Base-by-base conservation (phyloP, 2,329 filamentous ascomycete species). In the Fusarium sp. region DNA sequence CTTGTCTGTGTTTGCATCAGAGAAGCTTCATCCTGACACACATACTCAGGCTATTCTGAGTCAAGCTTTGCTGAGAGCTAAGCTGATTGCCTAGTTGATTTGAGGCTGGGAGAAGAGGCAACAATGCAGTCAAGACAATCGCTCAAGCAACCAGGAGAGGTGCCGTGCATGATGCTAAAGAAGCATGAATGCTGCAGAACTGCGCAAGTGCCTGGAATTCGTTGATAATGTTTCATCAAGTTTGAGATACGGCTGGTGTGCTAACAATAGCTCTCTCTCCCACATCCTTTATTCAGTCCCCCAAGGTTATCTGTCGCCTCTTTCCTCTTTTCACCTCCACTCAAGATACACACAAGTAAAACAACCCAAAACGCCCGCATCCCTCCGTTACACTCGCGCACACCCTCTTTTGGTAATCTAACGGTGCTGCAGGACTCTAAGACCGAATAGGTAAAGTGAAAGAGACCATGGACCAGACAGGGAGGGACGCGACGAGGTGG, bases 321-420 rank as follows among this genome's bases (percentile, higher is more conserved):
- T 73, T 73, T 58, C 63, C 71, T 61, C 70, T 20, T 45, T 71
- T 42, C 45, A 55, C 62, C 58, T 47, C 54, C 61, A 61, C 54
- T n/a, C 48, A 59, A 54, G 39, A 71, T 51, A 58, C 53, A 38
- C 65, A 59, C 54, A 22, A 60, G 26, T 48, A 61, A 70, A 72
- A 61, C 59, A 70, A 48, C 53, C 60, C 36, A 45, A 65, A 67
- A 73, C 70, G 70, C 70, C 61, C 48, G 35, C 65, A 65, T 57
- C 68, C 53, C 53, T 47, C 51, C 65, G 47, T 51, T 36, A 51
- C 61, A 51, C 54, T 65, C 54, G 57, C 56, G 35, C 39, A 68
- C 68, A 58, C 65, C 57, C 61, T 68, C 58, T 54, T 59, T 68
- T 68, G 50, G 61, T 45, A 71, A 57, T 62, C 66, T 70, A 73